Evolutionary conservation across 805 yeast species (phyloP).

Genomic region (Spencermartinsiella europaea): DNA sequence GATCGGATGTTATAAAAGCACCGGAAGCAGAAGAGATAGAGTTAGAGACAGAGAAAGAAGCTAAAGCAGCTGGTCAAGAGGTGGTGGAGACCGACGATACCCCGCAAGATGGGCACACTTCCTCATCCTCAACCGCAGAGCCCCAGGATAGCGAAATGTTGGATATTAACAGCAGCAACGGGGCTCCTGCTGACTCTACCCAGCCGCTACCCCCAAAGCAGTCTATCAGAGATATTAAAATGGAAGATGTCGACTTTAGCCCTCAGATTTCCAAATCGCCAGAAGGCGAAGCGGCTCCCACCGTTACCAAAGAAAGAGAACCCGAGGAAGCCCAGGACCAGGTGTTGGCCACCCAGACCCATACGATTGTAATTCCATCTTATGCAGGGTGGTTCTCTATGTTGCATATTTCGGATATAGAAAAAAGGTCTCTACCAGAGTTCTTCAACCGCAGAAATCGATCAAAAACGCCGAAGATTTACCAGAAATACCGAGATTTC

Average conservation of each 20-base stretch:
- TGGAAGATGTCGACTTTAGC: constrained; percentile 1
- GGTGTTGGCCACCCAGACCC: constrained; percentile 51
- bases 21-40: too few relatives aligned
- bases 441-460: constrained; percentile 59
- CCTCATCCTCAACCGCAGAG: too few relatives aligned
- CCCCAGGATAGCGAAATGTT: constrained; percentile 3
- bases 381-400: constrained; percentile 83
- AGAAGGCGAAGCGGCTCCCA: neutral
- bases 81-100: too few relatives aligned
- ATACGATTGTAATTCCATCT: constrained; percentile 80
- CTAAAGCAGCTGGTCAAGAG: too few relatives aligned
- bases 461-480: constrained; percentile 78
- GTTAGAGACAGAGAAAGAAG: too few relatives aligned
- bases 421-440: constrained; percentile 80
- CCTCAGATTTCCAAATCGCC: neutral
- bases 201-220: too few relatives aligned
- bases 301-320: neutral
- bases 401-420: constrained; percentile 68
- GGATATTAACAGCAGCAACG: constrained; percentile 10
- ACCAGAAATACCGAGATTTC: constrained; percentile 78
- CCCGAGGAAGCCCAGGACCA: neutral
- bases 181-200: too few relatives aligned
- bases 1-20: too few relatives aligned
- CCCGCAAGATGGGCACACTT: too few relatives aligned
- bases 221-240: constrained; percentile 6